Evolutionary conservation across 2,329 filamentous ascomycete species (phyloP).

Genomic region (Penicillium hordei): DNA sequence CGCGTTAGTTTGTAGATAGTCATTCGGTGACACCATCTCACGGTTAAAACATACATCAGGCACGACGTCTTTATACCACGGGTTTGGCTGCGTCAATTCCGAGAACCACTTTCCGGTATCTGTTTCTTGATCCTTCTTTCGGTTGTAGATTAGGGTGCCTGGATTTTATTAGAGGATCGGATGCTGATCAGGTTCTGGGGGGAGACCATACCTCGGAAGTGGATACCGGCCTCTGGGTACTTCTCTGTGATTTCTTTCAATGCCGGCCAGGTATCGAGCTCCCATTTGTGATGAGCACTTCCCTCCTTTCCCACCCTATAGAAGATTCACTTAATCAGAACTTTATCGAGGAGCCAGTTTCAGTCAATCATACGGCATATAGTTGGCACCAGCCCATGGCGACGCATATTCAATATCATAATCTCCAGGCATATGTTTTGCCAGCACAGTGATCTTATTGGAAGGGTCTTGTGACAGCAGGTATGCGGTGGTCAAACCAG

Average conservation of each 20-base stretch:
- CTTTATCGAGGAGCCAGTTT: constrained; percentile 1
- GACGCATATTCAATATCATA: constrained; percentile 89
- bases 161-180: not conserved
- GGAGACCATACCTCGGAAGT: constrained; percentile 63
- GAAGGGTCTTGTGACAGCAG: constrained; percentile 57
- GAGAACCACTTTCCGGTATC: constrained; percentile 62
- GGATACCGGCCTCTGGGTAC: constrained; percentile 74
- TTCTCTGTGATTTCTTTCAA: constrained; percentile 61
- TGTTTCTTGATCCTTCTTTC: constrained; percentile 62
- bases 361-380: constrained; percentile 60
- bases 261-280: constrained; percentile 64
- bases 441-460: constrained; percentile 67
- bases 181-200: not conserved
- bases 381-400: constrained; percentile 84
- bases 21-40: not conserved
- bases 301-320: constrained; percentile 42
- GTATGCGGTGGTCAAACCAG: constrained; percentile 65
- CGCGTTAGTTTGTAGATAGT: not conserved
- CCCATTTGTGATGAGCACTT: constrained; percentile 52
- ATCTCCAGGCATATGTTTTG: constrained; percentile 91
- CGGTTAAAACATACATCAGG: constrained; percentile 56
- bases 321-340: not conserved
- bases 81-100: constrained; percentile 64
- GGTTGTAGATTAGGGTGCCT: constrained; percentile 57
- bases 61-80: constrained; percentile 72